Base-by-base conservation (phyloP, 202 grass and related monocot genomes). In the Panicum virgatum region DNA sequence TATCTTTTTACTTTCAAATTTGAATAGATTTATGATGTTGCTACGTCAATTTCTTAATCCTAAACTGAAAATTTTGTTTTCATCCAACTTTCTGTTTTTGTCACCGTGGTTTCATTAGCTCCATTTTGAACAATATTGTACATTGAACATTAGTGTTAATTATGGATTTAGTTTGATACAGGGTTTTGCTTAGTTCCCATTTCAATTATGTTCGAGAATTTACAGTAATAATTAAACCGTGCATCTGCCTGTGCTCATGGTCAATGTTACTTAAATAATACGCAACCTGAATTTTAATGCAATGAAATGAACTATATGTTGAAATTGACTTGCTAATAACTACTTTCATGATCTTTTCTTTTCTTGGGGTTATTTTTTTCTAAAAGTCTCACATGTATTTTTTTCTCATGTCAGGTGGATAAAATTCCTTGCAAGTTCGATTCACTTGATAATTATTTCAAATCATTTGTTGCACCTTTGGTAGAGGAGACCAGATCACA, bases 401-500 rank as follows among this genome's bases (percentile, higher is more conserved):
- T 79, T 30, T 71, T 48, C 52, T 22, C 53, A 58, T 26, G 60
- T 25, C 38, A 91, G 85, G 57, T 91, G 3, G 38, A 70, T 8
- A 82, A 82, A 23, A 79, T 91, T 46, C 89, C 89, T 10, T 22
- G 16, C 12, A 59, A 50, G 3, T 91, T 91, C 48, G 25, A 26
- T 1, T 88, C 82, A 1, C 27, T 82, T 1, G 40, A 42, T 2
- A 43, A 75, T 50, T 91, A 91, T 62, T 60, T 91, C 5, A 26
- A 76, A 69, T 88, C 85, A 34, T 91, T 78, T 79, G 72, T 64
- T 62, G 29, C 56, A 79, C 85, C 89, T 64, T 40, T 91, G 34
- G 42, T 91, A 34, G 82, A 91, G 82, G 85, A 91, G 73, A 91
- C 85, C 23, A 57, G 85, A 20, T 62, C 66, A 1, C 66, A 85